phyloP scores from a whole-genome alignment of 345 rosid genomes.

The Zanthoxylum bungeanum region DNA sequence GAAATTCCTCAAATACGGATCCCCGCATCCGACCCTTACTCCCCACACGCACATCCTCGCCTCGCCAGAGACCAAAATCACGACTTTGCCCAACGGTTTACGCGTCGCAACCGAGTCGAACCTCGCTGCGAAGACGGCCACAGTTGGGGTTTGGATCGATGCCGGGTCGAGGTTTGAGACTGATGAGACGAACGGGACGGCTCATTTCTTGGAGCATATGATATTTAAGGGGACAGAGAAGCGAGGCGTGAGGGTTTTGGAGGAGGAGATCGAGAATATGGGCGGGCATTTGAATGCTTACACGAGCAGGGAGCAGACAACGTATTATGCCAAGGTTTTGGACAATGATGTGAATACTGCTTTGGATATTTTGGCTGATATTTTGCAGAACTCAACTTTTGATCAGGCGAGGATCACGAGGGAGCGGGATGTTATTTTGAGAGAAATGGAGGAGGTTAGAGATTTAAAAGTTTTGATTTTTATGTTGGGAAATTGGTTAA shows the following conservation, averaged over 20 bases:
- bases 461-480: too few relatives aligned
- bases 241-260: slow-evolving; percentile 55
- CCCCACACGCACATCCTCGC: slow-evolving; percentile 80
- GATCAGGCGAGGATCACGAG: slow-evolving; percentile 66
- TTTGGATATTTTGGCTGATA: slow-evolving; percentile 81
- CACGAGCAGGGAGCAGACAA: slow-evolving; percentile 94
- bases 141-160: slow-evolving; percentile 98
- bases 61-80: slow-evolving; percentile 83
- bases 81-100: slow-evolving; percentile 85
- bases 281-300: slow-evolving; percentile 97
- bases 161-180: slow-evolving; percentile 95
- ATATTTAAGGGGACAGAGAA: slow-evolving; percentile 88
- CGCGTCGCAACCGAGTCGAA: slow-evolving; percentile 91
- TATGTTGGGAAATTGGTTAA: not conserved
- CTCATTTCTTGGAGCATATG: slow-evolving; percentile 98
- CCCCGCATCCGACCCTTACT: slow-evolving; percentile 64
- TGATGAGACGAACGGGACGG: slow-evolving; percentile 83
- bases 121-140: slow-evolving; percentile 69
- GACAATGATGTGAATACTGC: slow-evolving; percentile 68
- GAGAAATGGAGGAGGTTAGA: slow-evolving; percentile 82
- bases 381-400: slow-evolving; percentile 77
- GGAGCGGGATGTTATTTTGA: slow-evolving; percentile 68
- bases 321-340: slow-evolving; percentile 90
- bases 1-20: slow-evolving; percentile 88
- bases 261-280: slow-evolving; percentile 94